These are phyloP conservation scores for Globisporangium sylvaticum DNA, from an alignment of 352 stramenopile species.

Conservation along the genomic window DNA sequence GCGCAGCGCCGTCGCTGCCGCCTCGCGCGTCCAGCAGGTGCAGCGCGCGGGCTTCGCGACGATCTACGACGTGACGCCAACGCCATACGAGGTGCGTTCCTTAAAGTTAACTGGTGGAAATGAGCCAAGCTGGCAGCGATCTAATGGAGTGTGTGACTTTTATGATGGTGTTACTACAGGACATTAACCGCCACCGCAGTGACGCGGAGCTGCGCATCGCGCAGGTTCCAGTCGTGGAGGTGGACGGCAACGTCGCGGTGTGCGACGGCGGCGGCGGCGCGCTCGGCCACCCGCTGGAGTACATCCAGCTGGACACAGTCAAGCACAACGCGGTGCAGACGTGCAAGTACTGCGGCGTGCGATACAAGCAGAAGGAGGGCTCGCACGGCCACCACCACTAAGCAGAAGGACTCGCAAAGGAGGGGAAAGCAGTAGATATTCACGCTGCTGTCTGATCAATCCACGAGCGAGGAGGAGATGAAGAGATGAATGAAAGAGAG, in stretches of 20 bases:
- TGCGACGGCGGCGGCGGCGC: slow-evolving; percentile 95
- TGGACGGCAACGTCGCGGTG: slow-evolving; percentile 89
- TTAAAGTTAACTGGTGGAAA: background rate
- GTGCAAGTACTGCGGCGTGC: slow-evolving; percentile 93
- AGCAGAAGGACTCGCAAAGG: background rate
- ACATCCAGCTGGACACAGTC: slow-evolving; percentile 90
- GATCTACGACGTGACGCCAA: slow-evolving; percentile 62
- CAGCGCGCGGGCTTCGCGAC: slow-evolving; percentile 50
- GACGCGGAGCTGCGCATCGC: slow-evolving; percentile 88
- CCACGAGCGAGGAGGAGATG: background rate
- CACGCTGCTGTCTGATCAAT: background rate
- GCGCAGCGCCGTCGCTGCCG: slow-evolving; percentile 6
- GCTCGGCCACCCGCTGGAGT: slow-evolving; percentile 96
- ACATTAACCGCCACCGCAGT: slow-evolving; percentile 83
- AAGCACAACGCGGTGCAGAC: slow-evolving; percentile 63
- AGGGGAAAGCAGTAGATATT: background rate
- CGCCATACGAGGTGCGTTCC: slow-evolving; percentile 48
- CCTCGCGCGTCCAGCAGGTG: slow-evolving; percentile 23
- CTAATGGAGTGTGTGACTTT: background rate
- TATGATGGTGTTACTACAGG: slow-evolving; percentile 28
- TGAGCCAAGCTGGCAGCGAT: background rate
- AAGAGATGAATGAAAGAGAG: background rate
- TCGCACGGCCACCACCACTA: slow-evolving; percentile 61
- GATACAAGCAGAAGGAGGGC: slow-evolving; percentile 84
- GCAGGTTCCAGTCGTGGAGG: slow-evolving; percentile 87